Conservation (phyloP, 208 protist species). For the Leptomonas pyrrhocoris region DNA sequence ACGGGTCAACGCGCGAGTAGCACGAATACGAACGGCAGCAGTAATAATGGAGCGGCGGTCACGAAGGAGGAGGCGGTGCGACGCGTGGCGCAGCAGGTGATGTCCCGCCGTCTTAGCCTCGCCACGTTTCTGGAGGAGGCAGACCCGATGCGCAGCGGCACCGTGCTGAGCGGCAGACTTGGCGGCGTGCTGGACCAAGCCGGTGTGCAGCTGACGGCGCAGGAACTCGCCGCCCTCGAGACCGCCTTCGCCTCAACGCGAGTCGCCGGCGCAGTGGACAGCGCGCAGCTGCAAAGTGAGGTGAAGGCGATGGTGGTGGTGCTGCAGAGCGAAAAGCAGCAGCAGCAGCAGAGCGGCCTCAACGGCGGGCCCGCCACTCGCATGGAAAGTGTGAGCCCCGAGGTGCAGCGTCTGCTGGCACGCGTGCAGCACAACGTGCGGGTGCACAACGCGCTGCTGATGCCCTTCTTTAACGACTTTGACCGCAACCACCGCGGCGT, state of each 20-base stretch:
- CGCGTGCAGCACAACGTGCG: conserved; percentile 67
- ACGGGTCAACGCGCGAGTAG: background rate
- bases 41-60: background rate
- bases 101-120: conserved; percentile 60
- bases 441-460: conserved; percentile 70
- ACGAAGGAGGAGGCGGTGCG: conserved; percentile 45
- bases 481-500: conserved; percentile 74
- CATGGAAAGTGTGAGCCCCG: conserved; percentile 6
- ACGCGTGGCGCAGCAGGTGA: conserved; percentile 59
- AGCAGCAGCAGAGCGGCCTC: background rate
- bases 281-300: conserved; percentile 39
- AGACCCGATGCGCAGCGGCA: conserved; percentile 77
- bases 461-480: conserved; percentile 89
- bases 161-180: conserved; percentile 61
- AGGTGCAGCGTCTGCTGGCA: conserved; percentile 34
- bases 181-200: conserved; percentile 70
- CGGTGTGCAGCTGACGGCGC: conserved; percentile 44
- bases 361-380: background rate
- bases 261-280: conserved; percentile 45
- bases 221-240: conserved; percentile 53
- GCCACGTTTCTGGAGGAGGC: conserved; percentile 82
- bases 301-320: conserved; percentile 32
- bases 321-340: background rate
- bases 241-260: conserved; percentile 40
- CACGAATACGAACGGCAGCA: background rate